Evolutionary conservation across 768 basidiomycete species (phyloP).

Genomic region (Collybia sordida): DNA sequence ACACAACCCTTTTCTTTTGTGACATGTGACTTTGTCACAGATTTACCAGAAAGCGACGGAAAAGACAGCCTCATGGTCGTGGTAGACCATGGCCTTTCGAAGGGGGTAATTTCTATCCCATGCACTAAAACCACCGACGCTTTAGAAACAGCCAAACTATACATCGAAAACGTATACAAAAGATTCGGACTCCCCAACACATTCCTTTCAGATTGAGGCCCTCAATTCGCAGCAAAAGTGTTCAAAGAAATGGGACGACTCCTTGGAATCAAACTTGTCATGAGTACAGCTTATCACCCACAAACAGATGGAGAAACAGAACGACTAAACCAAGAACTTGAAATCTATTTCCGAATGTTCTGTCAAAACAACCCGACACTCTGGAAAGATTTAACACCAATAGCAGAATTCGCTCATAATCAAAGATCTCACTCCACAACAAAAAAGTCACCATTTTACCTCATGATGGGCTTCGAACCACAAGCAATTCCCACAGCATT

Average conservation of each 20-base stretch:
- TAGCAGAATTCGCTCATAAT: neutral
- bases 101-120: neutral
- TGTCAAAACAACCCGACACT: neutral
- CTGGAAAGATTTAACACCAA: neutral
- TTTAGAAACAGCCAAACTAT: neutral
- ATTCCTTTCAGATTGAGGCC: neutral
- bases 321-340: neutral
- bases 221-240: neutral
- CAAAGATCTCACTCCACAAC: neutral
- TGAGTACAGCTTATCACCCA: slow-evolving; percentile 2
- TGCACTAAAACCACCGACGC: neutral
- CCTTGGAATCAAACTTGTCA: slow-evolving; percentile 7
- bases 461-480: neutral
- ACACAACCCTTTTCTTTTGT: no score
- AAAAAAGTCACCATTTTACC: neutral
- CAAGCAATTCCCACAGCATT: neutral
- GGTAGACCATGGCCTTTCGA: slow-evolving; percentile 2
- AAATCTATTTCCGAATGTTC: neutral
- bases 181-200: neutral
- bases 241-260: slow-evolving; percentile 11
- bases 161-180: neutral
- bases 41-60: neutral
- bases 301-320: slow-evolving; percentile 5
- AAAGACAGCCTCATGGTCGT: neutral
- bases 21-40: no score